A percentile compares a stretch with the other conserved stretches of the same genome.
Evolutionary conservation across 208 protist genomes (phyloP).

Genomic region (Trypanosoma cruzi): DNA sequence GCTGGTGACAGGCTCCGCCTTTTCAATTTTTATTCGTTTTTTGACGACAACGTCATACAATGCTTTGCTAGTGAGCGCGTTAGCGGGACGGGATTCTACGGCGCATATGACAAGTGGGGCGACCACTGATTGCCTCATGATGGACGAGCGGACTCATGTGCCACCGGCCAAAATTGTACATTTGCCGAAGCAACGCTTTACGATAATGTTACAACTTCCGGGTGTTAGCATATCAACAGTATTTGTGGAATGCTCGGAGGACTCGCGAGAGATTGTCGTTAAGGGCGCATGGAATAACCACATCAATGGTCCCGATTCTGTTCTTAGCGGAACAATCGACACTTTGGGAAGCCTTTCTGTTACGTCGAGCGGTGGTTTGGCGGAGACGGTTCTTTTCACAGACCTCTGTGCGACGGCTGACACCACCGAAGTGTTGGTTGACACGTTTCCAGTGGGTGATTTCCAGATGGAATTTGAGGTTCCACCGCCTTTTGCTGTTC

Average conservation of each 20-base stretch:
- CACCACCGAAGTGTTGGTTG: constrained; percentile 9
- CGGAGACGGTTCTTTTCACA: too few relatives aligned
- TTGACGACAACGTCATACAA: constrained; percentile 12
- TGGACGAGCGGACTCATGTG: neutral
- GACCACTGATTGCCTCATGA: neutral
- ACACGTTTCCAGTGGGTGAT: constrained; percentile 27
- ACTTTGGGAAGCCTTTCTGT: neutral
- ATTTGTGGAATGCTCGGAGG: constrained; percentile 15
- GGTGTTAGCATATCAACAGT: constrained; percentile 11
- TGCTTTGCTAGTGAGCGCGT: neutral
- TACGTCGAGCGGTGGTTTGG: neutral
- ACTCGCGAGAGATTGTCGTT: constrained; percentile 18
- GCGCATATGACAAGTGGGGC: too few relatives aligned
- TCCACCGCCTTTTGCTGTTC: constrained; percentile 19
- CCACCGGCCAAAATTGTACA: constrained; percentile 26
- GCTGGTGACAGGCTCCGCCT: constrained; percentile 10
- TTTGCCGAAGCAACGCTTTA: constrained; percentile 14
- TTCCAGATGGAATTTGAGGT: constrained; percentile 32
- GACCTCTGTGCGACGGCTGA: too few relatives aligned
- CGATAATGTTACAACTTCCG: constrained; percentile 30
- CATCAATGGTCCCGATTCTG: neutral
- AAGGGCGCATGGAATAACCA: constrained; percentile 17
- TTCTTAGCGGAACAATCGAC: neutral
- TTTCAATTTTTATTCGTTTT: constrained; percentile 23
- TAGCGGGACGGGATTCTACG: neutral